phyloP scores from a whole-genome alignment of 192 early-diverging fungal species.

The Lobosporangium transversale region DNA sequence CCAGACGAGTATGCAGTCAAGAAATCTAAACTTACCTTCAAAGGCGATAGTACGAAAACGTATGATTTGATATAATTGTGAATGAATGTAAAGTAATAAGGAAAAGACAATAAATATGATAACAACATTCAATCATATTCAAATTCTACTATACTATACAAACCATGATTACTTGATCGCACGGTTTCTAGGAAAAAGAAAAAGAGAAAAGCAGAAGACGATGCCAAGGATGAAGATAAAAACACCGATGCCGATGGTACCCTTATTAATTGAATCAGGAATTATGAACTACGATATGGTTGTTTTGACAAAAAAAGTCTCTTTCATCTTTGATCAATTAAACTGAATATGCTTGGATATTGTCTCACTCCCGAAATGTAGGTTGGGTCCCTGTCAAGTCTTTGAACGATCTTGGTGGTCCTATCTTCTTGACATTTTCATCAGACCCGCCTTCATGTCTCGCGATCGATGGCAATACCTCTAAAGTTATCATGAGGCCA shows the following conservation, averaged over 20 bases:
- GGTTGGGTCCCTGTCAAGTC: conserved; percentile 74
- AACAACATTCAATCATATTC: no score
- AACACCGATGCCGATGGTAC: conserved; percentile 40
- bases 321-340: no score
- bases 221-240: conserved; percentile 47
- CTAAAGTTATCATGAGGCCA: conserved; percentile 56
- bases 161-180: not conserved
- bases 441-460: conserved; percentile 70
- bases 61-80: conserved; percentile 10
- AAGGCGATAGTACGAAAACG: conserved; percentile 69
- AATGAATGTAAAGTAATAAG: no score
- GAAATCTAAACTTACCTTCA: conserved; percentile 66
- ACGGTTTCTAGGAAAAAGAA: conserved; percentile 66
- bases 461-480: conserved; percentile 57
- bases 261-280: not conserved
- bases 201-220: conserved; percentile 62
- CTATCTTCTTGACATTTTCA: conserved; percentile 72
- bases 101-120: no score
- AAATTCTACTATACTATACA: no score
- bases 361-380: no score
- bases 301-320: not conserved
- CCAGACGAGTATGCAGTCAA: conserved; percentile 53
- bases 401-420: conserved; percentile 74
- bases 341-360: no score
- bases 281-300: not conserved